phyloP scores from a whole-genome alignment of 2,329 filamentous ascomycete species.

The Ceratocystiopsis brevicomis region DNA sequence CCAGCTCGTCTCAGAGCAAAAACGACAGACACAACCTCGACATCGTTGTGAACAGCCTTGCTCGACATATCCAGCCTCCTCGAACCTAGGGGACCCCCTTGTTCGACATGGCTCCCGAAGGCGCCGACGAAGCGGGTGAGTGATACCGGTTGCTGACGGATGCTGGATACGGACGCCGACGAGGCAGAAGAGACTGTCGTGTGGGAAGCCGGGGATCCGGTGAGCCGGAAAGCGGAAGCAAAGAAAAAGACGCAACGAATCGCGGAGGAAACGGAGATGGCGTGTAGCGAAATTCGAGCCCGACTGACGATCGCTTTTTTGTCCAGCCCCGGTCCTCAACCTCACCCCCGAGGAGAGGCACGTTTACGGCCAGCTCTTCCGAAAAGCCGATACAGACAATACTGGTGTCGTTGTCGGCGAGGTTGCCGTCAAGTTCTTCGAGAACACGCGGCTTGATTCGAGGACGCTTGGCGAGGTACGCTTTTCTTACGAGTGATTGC shows the following conservation, averaged over 20 bases:
- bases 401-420: constrained; percentile 92
- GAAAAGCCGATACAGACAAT: constrained; percentile 76
- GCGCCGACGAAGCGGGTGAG: constrained; percentile 13
- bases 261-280: no score
- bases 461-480: constrained; percentile 71
- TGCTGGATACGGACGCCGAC: no score
- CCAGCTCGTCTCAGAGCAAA: no score
- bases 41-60: no score
- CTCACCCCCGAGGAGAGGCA: constrained; percentile 83
- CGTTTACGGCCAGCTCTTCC: constrained; percentile 81
- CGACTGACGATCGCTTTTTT: neutral
- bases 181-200: no score
- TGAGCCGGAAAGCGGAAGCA: neutral
- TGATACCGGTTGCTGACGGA: neutral
- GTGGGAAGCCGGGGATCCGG: no score
- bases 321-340: constrained; percentile 52
- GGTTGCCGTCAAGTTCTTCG: constrained; percentile 91
- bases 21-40: no score
- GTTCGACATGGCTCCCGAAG: constrained; percentile 13
- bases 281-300: no score
- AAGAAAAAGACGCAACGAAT: neutral
- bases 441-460: constrained; percentile 79
- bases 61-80: no score
- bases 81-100: constrained; percentile 1
- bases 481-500: neutral